These are phyloP conservation scores for Begonia loranthoides DNA, from an alignment of 306 rosid species.

Conservation along the genomic window DNA sequence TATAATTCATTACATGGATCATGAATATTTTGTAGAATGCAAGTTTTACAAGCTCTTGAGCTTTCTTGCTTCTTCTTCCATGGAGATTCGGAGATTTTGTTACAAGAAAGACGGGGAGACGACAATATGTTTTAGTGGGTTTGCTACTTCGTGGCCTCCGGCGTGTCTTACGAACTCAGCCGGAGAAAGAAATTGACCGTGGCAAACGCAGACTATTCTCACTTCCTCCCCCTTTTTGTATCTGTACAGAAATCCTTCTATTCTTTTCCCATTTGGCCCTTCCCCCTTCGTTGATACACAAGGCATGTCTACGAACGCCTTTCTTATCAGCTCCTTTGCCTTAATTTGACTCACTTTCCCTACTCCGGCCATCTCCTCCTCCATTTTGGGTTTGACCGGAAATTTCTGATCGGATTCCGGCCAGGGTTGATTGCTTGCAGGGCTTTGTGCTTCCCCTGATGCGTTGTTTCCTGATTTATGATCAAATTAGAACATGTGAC, in stretches of 20 bases:
- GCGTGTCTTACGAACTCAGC: constrained; percentile 77
- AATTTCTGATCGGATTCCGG: constrained; percentile 18
- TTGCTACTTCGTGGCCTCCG: constrained; percentile 46
- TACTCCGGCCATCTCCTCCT: constrained; percentile 6
- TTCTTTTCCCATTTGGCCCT: constrained; percentile 49
- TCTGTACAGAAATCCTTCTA: constrained; percentile 69
- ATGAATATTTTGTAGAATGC: not conserved
- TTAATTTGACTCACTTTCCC: not conserved
- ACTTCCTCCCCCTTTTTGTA: constrained; percentile 65
- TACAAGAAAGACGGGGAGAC: constrained; percentile 32
- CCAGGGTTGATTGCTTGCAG: constrained; percentile 8
- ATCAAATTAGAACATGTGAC: not conserved
- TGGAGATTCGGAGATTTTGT: not conserved
- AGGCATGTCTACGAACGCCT: constrained; percentile 53
- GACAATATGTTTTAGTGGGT: constrained; percentile 61
- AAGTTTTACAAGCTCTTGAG: not conserved
- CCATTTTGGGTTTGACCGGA: not conserved
- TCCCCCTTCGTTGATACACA: constrained; percentile 44
- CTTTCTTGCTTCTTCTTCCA: not conserved
- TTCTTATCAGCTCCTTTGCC: constrained; percentile 23
- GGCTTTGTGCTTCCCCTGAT: constrained; percentile 23
- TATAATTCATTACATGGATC: no score
- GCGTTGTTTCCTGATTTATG: constrained; percentile 8
- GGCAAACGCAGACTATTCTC: constrained; percentile 66
- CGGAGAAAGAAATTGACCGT: constrained; percentile 56